A percentile compares a stretch with the other conserved stretches of the same genome.
Conservation (phyloP, 129 eudicot genomes). For the Arctium lappa region DNA sequence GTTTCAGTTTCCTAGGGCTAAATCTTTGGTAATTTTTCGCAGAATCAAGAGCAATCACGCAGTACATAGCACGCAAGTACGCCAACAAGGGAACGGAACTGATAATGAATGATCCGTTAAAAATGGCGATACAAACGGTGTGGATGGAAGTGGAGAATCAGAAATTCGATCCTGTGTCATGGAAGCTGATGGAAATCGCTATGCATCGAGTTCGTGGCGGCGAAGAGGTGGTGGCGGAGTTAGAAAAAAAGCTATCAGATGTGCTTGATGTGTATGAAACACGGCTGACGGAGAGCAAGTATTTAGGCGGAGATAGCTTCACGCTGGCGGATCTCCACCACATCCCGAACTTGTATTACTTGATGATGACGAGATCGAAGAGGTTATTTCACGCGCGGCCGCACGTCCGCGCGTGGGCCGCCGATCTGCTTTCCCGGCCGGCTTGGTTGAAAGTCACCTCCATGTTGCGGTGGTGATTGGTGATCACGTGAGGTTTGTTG, state of each 20-base stretch:
- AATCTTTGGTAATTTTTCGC: not conserved
- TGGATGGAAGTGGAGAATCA: slow-evolving; percentile 37
- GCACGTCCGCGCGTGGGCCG: slow-evolving; percentile 51
- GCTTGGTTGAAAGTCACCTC: slow-evolving; percentile 50
- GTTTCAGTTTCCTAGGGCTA: slow-evolving; percentile 1
- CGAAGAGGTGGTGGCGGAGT: slow-evolving; percentile 16
- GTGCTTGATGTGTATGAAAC: slow-evolving; percentile 54
- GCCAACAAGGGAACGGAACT: slow-evolving; percentile 43
- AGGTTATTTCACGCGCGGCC: slow-evolving; percentile 44
- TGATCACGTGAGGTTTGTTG: not conserved
- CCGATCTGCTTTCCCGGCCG: slow-evolving; percentile 48
- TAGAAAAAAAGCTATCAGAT: slow-evolving; percentile 32
- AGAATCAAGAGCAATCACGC: slow-evolving; percentile 48
- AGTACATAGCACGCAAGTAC: slow-evolving; percentile 39
- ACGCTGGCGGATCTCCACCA: slow-evolving; percentile 55
- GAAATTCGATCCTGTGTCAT: slow-evolving; percentile 23
- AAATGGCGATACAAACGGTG: slow-evolving; percentile 29
- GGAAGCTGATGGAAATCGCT: slow-evolving; percentile 25
- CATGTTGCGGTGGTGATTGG: not conserved
- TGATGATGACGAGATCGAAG: slow-evolving; percentile 38
- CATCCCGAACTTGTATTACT: slow-evolving; percentile 25
- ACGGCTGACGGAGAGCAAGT: slow-evolving; percentile 39
- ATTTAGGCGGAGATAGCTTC: slow-evolving; percentile 48
- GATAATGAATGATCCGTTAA: slow-evolving; percentile 30
- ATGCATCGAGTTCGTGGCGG: slow-evolving; percentile 18